Evolutionary conservation across 1,284 basidiomycete species (phyloP).

Genomic region (Malassezia pachydermatis): DNA sequence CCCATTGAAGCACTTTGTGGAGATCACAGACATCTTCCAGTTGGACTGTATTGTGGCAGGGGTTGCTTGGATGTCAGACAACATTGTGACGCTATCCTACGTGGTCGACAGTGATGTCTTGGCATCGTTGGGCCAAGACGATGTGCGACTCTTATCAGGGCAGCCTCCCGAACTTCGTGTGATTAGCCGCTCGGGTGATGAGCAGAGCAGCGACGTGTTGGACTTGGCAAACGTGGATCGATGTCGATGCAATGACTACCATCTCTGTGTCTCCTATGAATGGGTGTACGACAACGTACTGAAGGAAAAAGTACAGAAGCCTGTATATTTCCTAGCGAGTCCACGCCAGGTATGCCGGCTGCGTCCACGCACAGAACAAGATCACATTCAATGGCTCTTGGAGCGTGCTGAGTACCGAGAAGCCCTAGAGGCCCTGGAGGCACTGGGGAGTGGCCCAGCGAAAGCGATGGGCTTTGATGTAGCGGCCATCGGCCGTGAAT

Average conservation of each 20-base stretch:
- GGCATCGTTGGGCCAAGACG: constrained; percentile 16
- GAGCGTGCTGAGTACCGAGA: constrained; percentile 76
- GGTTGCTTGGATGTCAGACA: constrained; percentile 62
- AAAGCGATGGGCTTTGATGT: constrained; percentile 54
- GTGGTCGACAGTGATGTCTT: constrained; percentile 48
- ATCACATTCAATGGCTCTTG: constrained; percentile 87
- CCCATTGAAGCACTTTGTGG: constrained; percentile 52
- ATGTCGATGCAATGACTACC: constrained; percentile 88
- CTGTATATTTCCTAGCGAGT: constrained; percentile 65
- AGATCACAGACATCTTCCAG: constrained; percentile 82
- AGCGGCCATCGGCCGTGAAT: constrained; percentile 47
- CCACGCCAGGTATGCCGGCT: constrained; percentile 79
- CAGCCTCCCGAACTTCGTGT: constrained; percentile 83
- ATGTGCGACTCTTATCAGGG: constrained; percentile 63
- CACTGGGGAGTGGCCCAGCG: constrained; percentile 50
- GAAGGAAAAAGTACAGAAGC: not conserved
- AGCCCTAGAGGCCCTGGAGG: constrained; percentile 74
- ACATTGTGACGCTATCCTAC: constrained; percentile 71
- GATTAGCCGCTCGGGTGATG: constrained; percentile 77
- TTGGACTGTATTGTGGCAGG: constrained; percentile 93
- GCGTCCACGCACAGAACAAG: constrained; percentile 70
- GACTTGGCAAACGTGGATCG: constrained; percentile 66
- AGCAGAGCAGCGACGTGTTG: constrained; percentile 75
- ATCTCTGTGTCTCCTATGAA: constrained; percentile 52
- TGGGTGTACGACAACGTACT: constrained; percentile 7